Base-by-base conservation (phyloP, 164 flowering plant genomes). In the Chloranthus sessilifolius region DNA sequence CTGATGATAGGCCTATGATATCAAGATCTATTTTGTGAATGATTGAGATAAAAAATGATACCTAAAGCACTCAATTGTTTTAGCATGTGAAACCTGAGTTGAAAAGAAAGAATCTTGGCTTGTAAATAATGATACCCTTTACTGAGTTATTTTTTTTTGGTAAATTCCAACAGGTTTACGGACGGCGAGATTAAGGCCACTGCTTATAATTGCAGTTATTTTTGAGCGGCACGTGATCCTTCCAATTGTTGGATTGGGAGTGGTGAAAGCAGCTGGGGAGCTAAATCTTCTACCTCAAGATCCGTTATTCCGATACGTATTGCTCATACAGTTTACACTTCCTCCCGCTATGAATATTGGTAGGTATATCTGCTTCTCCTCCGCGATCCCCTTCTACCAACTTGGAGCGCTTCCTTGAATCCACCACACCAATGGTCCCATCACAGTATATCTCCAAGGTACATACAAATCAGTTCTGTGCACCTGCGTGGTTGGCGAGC, bases 281-380 rank as follows among this genome's bases (percentile, higher is more conserved):
- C 61, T 84, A 1, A 91, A 95, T 0, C 67, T 82, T 41, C 78
- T 90, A 20, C 73, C 91, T 15, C 6, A 67, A 0, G 89, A 87
- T 50, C 94, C 87, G 5, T 53, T 90, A 56, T 90, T 54, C 66
- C 87, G 59, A 26, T 90, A 43, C 35, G 88, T 82, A 35, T 70
- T 90, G 7, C 68, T 90, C 89, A 21, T 90, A 50, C 98, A 90
- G 64, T 90, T 65, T 44, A 61, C 82, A 1, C 52, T 85, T n/a
- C 98, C 95, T 42, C 95, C 98, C 0, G 98, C 95, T 60, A 90
- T 82, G 95, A 78, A 68, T 67, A 73, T 90, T 14, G 79, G 98
- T 90, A 59, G 37, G 76, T 48, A 5, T 26, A n/a, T n/a, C n/a
- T n/a, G n/a, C n/a, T n/a, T n/a, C n/a, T n/a, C n/a, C n/a, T n/a